phyloP scores from a whole-genome alignment of 179 eudicot genomes.

The Heliamphora pulchella region DNA sequence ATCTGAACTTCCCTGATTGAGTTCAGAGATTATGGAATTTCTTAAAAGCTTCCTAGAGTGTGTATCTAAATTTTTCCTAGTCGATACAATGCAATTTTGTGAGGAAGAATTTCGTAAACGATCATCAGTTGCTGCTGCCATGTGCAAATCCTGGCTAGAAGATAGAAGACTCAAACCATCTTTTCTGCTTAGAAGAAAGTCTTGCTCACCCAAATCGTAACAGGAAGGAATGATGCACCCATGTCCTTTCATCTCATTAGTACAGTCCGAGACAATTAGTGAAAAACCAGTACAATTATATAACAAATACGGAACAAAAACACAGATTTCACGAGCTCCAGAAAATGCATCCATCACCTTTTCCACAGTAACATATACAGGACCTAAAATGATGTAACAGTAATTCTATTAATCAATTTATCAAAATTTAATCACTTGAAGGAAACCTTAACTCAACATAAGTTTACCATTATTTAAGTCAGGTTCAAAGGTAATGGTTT shows the following conservation, averaged over 20 bases:
- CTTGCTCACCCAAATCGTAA: constrained; percentile 58
- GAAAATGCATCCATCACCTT: constrained; percentile 77
- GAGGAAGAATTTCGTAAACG: constrained; percentile 23
- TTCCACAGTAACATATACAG: constrained; percentile 59
- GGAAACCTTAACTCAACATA: constrained; percentile 5
- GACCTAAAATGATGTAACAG: constrained; percentile 43
- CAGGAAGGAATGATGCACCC: constrained; percentile 63
- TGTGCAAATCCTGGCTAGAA: constrained; percentile 29
- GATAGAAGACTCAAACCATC: constrained; percentile 68
- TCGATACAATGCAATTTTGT: constrained; percentile 30
- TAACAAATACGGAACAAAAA: constrained; percentile 77
- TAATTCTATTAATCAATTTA: constrained; percentile 11
- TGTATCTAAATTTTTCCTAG: constrained; percentile 23
- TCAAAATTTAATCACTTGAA: neutral
- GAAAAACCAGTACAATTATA: constrained; percentile 82
- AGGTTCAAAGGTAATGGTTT: constrained; percentile 51
- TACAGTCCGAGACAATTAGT: constrained; percentile 49
- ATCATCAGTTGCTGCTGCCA: constrained; percentile 25
- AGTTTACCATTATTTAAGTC: constrained; percentile 48
- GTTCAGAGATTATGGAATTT: constrained; percentile 26
- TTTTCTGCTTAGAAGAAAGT: constrained; percentile 32
- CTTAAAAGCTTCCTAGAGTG: constrained; percentile 19
- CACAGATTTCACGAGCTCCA: constrained; percentile 86
- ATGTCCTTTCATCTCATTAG: constrained; percentile 46
- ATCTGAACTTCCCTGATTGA: constrained; percentile 19